Evolutionary conservation across 495 filamentous ascomycete species (phyloP), one percentile per base, ranked within the genome.

Genomic region (Aspergillus sclerotioniger): DNA sequence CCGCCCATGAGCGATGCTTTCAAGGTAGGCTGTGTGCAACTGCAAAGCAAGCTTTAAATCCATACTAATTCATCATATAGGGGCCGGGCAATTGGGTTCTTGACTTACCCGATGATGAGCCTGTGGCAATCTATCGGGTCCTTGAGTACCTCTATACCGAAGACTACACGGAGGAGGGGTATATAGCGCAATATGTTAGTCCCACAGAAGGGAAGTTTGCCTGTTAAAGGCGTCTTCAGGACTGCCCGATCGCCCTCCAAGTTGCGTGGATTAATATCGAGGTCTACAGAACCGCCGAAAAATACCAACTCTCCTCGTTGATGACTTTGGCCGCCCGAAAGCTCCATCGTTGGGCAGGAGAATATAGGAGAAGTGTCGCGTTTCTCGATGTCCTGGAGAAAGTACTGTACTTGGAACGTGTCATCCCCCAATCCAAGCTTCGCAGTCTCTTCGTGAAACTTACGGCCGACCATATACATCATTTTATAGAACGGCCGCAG

Each of bases 61-160:
- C 33, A 10, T 41, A n/a, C 37, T 41, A 6, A 41, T 2, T 1
- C 8, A n/a, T 41, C 4, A 17, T 17, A 6, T 39, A 43, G 33
- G 20, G 50, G 7, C n/a, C 45, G n/a, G 12, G 1, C 6, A 13
- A 17, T 6, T 8, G 20, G 17, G 39, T 5, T 10, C 17, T 57
- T 46, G 35, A 50, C 12, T 33, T 57, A 15, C 54, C 54, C 28
- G 17, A 50, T 7, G 54, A 51, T 31, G 45, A 57, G 10, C 46
- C 31, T 8, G 32, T 19, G 8, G 51, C 45, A 8, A 17, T 51
- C n/a, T 5, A 50, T 1, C 31, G 54, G 3, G 3, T 57, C 12
- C 13, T 57, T 12, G 20, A 17, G 3, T 57, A 29, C 13, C 16
- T 57, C 8, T 51, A 57, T 29, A 6, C 28, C 2, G 8, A 28